These are phyloP conservation scores for Coemansia sp. DNA, from an alignment of 192 early-diverging fungal genomes.

Conservation along the genomic window DNA sequence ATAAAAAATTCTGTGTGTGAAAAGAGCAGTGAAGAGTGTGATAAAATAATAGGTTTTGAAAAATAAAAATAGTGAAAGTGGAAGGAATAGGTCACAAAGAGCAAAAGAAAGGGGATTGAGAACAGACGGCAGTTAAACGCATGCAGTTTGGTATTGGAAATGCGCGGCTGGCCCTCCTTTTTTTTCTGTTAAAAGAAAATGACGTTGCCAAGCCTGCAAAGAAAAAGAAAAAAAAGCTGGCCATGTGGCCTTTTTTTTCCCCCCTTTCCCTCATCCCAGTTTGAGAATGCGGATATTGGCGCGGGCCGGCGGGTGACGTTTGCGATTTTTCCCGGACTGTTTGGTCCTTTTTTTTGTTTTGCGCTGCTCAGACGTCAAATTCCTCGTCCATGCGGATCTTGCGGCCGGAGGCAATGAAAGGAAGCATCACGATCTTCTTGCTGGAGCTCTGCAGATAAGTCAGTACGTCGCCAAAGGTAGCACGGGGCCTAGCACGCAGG, in stretches of 20 bases:
- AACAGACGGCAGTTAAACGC: background rate
- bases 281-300: background rate
- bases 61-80: background rate
- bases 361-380: conserved; percentile 39
- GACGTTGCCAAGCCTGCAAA: background rate
- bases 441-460: conserved; percentile 31
- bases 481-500: conserved; percentile 28
- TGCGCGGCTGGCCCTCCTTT: background rate
- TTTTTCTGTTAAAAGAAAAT: background rate
- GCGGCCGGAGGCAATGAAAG: conserved; percentile 53
- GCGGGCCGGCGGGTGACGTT: background rate
- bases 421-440: conserved; percentile 44
- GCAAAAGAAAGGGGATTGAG: background rate
- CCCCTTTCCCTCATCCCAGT: background rate
- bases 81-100: too few relatives aligned
- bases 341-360: too few relatives aligned
- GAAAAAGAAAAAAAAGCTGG: background rate
- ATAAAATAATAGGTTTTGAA: background rate
- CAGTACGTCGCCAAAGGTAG: conserved; percentile 59
- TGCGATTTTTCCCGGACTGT: background rate
- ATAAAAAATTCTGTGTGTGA: too few relatives aligned
- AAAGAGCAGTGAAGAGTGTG: too few relatives aligned
- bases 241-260: background rate
- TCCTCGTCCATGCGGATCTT: conserved; percentile 51
- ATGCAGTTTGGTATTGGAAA: background rate